Evolutionary conservation across 768 basidiomycete species (phyloP).

Genomic region (Suillus clintonianus): DNA sequence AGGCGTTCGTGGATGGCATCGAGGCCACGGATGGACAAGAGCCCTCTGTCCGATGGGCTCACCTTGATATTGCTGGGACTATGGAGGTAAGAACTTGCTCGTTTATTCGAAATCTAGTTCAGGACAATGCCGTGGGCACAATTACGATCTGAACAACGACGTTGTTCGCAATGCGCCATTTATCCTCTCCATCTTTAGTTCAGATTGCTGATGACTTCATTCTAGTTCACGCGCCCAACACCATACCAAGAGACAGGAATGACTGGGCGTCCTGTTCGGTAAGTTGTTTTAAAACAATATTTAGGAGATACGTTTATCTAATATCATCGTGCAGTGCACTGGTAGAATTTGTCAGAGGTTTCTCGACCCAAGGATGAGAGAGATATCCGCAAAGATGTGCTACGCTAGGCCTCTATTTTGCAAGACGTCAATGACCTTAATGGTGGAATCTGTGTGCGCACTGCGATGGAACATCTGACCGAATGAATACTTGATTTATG

Average conservation of each 20-base stretch:
- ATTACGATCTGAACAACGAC: neutral
- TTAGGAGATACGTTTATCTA: neutral
- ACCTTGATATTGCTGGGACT: constrained; percentile 79
- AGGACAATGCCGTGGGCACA: constrained; percentile 33
- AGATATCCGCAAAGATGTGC: neutral
- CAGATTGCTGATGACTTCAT: constrained; percentile 1
- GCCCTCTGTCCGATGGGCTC: constrained; percentile 75
- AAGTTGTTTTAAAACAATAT: constrained; percentile 24
- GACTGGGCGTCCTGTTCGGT: constrained; percentile 82
- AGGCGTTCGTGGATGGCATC: constrained; percentile 76
- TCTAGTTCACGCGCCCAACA: constrained; percentile 50
- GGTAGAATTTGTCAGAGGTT: constrained; percentile 33
- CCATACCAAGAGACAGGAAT: constrained; percentile 74
- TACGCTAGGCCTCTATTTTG: neutral
- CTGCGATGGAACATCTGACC: neutral
- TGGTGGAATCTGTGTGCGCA: neutral
- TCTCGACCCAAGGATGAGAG: constrained; percentile 12
- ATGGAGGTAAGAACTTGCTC: constrained; percentile 59
- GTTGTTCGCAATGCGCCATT: no score
- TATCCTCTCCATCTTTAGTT: neutral
- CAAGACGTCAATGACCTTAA: neutral
- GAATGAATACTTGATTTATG: neutral
- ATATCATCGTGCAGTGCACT: constrained; percentile 26
- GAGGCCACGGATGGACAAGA: constrained; percentile 59
- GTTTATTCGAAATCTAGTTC: constrained; percentile 19